These are phyloP conservation scores for Leccinum variicolor DNA, from an alignment of 768 basidiomycete genomes.

Conservation along the genomic window DNA sequence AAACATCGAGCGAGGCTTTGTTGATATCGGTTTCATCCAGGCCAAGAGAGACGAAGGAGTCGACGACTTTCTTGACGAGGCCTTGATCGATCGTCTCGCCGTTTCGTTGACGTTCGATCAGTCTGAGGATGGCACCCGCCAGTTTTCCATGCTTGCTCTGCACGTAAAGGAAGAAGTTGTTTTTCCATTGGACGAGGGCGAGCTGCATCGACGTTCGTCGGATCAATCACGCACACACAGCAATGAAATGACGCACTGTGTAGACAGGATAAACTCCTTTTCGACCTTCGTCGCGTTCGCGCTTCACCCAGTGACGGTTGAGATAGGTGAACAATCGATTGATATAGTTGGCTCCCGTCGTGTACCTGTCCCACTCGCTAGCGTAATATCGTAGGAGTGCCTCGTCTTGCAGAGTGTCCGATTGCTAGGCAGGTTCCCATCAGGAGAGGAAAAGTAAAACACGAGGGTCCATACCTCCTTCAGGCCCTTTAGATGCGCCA, in stretches of 20 bases:
- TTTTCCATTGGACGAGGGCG: conserved; percentile 94
- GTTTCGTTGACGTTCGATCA: conserved; percentile 92
- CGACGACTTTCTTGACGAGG: conserved; percentile 90
- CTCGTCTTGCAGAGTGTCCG: conserved; percentile 81
- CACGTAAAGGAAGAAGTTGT: conserved; percentile 85
- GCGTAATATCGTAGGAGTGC: conserved; percentile 89
- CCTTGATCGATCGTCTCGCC: conserved; percentile 93
- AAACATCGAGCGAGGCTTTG: conserved; percentile 90
- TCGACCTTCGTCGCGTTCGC: conserved; percentile 95
- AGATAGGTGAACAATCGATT: conserved; percentile 97
- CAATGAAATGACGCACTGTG: conserved; percentile 58
- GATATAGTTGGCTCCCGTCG: conserved; percentile 95
- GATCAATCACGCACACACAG: neutral
- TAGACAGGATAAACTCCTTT: conserved; percentile 95
- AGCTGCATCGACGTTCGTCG: conserved; percentile 45
- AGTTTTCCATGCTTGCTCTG: conserved; percentile 81
- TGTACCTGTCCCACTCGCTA: conserved; percentile 92
- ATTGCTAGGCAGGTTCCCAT: conserved; percentile 45
- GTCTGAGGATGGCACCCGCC: conserved; percentile 79
- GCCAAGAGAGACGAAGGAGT: conserved; percentile 93
- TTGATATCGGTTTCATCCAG: conserved; percentile 90
- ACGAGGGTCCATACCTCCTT: conserved; percentile 50
- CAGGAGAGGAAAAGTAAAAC: conserved; percentile 15
- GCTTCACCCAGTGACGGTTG: conserved; percentile 98
- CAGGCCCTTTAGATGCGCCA: conserved; percentile 68